Evolutionary conservation across 495 filamentous ascomycete species (phyloP).

Genomic region (Lepraria neglecta): DNA sequence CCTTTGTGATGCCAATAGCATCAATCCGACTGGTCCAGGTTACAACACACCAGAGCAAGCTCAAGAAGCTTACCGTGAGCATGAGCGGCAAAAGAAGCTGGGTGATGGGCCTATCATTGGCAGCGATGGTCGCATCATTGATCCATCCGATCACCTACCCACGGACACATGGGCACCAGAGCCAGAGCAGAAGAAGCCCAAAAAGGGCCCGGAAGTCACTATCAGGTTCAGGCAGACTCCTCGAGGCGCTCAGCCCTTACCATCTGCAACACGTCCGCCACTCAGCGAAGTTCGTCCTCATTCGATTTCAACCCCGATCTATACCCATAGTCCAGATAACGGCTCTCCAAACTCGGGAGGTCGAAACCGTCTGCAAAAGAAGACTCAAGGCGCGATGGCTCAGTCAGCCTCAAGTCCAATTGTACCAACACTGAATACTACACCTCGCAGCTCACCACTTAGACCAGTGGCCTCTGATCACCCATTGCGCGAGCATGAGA

Average conservation of each 20-base stretch:
- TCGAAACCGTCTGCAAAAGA: constrained; percentile 62
- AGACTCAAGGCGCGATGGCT: constrained; percentile 25
- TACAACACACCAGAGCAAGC: constrained; percentile 43
- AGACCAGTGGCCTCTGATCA: constrained; percentile 24
- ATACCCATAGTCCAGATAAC: constrained; percentile 26
- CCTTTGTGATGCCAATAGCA: constrained; percentile 30
- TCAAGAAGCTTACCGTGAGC: constrained; percentile 36
- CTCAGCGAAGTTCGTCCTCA: constrained; percentile 30
- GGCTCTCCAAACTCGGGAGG: constrained; percentile 25
- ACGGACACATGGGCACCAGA: constrained; percentile 90
- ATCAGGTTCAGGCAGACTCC: constrained; percentile 45
- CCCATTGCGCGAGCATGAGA: constrained; percentile 29
- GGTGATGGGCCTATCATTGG: constrained; percentile 61
- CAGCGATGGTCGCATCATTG: constrained; percentile 78
- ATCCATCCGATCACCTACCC: constrained; percentile 89
- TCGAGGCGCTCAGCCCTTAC: constrained; percentile 43
- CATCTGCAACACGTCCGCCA: constrained; percentile 26
- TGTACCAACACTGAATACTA: constrained; percentile 24
- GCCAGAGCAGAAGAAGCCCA: constrained; percentile 65
- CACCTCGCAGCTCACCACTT: constrained; percentile 18
- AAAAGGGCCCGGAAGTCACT: constrained; percentile 49
- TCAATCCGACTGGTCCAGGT: constrained; percentile 31
- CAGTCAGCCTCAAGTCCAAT: constrained; percentile 27
- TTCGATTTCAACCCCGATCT: constrained; percentile 27
- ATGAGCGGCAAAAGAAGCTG: constrained; percentile 34